phyloP scores from a whole-genome alignment of 192 early-diverging fungal species.

The Linnemannia schmuckeri region DNA sequence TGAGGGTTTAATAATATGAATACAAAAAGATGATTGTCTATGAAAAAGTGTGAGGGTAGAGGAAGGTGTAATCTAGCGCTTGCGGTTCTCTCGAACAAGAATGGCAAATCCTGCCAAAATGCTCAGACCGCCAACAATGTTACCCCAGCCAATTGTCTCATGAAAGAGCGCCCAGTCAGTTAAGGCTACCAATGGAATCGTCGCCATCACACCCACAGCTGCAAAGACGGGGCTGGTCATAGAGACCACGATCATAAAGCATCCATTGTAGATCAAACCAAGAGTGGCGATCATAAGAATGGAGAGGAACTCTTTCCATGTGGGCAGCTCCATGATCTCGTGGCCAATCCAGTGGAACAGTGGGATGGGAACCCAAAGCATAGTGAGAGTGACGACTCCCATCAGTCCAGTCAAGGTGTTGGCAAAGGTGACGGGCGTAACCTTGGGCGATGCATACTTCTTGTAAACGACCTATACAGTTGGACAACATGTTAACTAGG shows the following conservation, averaged over 20 bases:
- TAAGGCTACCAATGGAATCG: conserved; percentile 77
- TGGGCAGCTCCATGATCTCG: conserved; percentile 79
- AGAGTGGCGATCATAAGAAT: conserved; percentile 76
- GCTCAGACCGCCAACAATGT: conserved; percentile 42
- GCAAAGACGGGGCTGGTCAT: conserved; percentile 80
- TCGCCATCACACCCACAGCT: conserved; percentile 84
- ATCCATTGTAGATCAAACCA: conserved; percentile 82
- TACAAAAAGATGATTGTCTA: not conserved
- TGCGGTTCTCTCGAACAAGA: conserved; percentile 48
- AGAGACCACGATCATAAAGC: conserved; percentile 83
- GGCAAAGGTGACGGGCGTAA: conserved; percentile 76
- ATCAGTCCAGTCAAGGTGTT: conserved; percentile 80
- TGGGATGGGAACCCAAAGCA: conserved; percentile 83
- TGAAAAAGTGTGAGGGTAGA: not conserved
- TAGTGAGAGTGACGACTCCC: conserved; percentile 73
- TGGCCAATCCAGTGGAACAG: conserved; percentile 70
- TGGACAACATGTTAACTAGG: not conserved
- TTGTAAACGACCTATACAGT: conserved; percentile 76
- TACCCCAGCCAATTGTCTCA: conserved; percentile 47
- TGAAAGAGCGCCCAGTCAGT: conserved; percentile 44
- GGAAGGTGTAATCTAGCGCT: not conserved
- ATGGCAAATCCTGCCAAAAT: conserved; percentile 45
- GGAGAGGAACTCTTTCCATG: conserved; percentile 58
- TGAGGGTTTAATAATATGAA: not conserved
- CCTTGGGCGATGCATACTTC: conserved; percentile 74